These are phyloP conservation scores for Canariomyces notabilis DNA, from an alignment of 2,329 filamentous ascomycete genomes.

Conservation along the genomic window DNA sequence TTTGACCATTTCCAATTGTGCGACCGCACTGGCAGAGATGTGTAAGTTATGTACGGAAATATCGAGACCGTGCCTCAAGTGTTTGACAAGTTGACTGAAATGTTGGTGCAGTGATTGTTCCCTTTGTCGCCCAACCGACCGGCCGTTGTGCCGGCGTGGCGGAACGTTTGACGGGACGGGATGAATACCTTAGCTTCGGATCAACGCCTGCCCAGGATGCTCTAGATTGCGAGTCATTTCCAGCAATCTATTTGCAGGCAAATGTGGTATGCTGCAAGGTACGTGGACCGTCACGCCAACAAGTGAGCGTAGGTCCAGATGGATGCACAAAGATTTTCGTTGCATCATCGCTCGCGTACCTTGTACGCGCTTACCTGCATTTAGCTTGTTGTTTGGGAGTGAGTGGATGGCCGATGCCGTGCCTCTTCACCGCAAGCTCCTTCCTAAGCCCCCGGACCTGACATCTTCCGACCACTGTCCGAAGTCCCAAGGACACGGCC, in stretches of 20 bases:
- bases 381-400: neutral
- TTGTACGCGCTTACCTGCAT: neutral
- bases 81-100: too few relatives aligned
- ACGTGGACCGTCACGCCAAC: neutral
- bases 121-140: too few relatives aligned
- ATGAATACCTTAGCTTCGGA: neutral
- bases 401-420: neutral
- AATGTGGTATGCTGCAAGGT: neutral
- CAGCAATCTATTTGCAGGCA: neutral
- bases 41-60: too few relatives aligned
- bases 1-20: too few relatives aligned
- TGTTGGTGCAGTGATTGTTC: too few relatives aligned
- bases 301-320: too few relatives aligned
- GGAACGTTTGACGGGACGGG: too few relatives aligned
- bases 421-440: neutral
- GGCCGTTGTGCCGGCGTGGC: too few relatives aligned
- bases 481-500: too few relatives aligned
- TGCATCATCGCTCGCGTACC: neutral
- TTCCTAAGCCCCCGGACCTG: neutral
- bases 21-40: too few relatives aligned
- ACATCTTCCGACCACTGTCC: neutral
- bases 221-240: neutral
- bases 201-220: neutral
- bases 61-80: too few relatives aligned
- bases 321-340: neutral